A percentile compares a stretch with the other conserved stretches of the same genome.
These are phyloP conservation scores for Aspergillus nomiae DNA, from an alignment of 2,329 filamentous ascomycete species.

Conservation along the genomic window DNA sequence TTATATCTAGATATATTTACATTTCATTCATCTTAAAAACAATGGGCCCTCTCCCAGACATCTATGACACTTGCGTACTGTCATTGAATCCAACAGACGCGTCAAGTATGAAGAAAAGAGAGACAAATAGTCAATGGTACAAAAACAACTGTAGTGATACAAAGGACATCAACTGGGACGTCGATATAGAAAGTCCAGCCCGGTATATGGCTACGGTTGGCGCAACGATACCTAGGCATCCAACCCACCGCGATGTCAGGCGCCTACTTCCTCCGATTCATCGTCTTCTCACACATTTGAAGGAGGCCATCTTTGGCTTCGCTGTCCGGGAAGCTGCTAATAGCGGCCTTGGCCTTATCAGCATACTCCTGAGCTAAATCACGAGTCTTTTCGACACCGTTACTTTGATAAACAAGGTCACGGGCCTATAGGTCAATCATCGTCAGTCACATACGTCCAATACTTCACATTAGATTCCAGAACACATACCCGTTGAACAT, in stretches of 20 bases:
- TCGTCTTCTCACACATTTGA: conserved; percentile 91
- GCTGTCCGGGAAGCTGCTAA: conserved; percentile 83
- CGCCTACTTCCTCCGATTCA: conserved; percentile 77
- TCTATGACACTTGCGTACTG: background rate
- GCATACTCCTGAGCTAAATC: conserved; percentile 88
- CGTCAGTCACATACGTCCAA: conserved; percentile 14
- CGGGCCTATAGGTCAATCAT: conserved; percentile 65
- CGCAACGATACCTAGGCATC: background rate
- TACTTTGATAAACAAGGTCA: conserved; percentile 76
- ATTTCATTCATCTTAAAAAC: background rate
- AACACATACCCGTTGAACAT: conserved; percentile 73
- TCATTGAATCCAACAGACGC: background rate
- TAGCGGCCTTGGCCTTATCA: conserved; percentile 82
- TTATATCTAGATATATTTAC: background rate
- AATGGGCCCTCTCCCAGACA: background rate
- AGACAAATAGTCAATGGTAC: conserved; percentile 1
- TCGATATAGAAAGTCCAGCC: background rate
- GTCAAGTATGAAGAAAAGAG: background rate
- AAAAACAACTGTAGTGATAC: conserved; percentile 5
- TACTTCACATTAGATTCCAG: background rate
- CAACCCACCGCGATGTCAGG: background rate
- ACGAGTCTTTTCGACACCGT: conserved; percentile 89
- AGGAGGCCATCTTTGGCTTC: conserved; percentile 89
- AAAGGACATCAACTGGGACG: background rate
- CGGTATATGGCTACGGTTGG: background rate